These are phyloP conservation scores for Thymus quinquecostatus DNA, from an alignment of 257 asterid genomes.

Conservation along the genomic window DNA sequence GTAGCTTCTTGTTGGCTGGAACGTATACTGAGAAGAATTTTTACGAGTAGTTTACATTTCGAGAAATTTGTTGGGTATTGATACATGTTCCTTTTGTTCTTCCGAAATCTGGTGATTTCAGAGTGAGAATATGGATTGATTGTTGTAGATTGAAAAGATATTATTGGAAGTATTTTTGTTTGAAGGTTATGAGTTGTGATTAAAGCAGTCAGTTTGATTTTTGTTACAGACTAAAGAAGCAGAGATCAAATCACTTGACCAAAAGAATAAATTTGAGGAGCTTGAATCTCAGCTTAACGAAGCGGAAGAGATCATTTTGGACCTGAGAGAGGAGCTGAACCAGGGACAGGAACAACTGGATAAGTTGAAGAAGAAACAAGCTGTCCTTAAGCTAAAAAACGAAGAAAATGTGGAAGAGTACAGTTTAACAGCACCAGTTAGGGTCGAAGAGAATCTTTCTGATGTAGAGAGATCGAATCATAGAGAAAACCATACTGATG, in stretches of 20 bases:
- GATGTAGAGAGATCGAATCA: constrained; percentile 29
- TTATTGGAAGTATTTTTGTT: background rate
- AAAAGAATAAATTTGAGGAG: constrained; percentile 52
- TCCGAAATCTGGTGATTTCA: constrained; percentile 2
- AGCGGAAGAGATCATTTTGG: constrained; percentile 77
- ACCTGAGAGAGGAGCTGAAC: constrained; percentile 65
- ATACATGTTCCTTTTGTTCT: constrained; percentile 1
- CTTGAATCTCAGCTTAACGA: constrained; percentile 80
- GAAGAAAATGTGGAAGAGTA: constrained; percentile 34
- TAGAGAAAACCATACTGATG: constrained; percentile 23
- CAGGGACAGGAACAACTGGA: constrained; percentile 49
- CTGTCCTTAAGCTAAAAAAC: constrained; percentile 20
- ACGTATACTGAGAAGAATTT: background rate
- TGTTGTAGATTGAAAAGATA: constrained; percentile 1
- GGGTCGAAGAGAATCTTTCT: constrained; percentile 34
- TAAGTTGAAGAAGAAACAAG: constrained; percentile 40
- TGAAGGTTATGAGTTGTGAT: constrained; percentile 10
- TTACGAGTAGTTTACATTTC: background rate
- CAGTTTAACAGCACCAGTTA: background rate
- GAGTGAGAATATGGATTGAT: background rate
- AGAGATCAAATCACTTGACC: constrained; percentile 42
- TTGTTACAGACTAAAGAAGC: constrained; percentile 56
- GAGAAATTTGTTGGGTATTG: background rate
- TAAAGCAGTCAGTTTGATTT: background rate
- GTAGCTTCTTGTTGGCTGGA: too few relatives aligned